Evolutionary conservation across 202 grass and related monocot species (phyloP).

Genomic region (Carex arenaria): DNA sequence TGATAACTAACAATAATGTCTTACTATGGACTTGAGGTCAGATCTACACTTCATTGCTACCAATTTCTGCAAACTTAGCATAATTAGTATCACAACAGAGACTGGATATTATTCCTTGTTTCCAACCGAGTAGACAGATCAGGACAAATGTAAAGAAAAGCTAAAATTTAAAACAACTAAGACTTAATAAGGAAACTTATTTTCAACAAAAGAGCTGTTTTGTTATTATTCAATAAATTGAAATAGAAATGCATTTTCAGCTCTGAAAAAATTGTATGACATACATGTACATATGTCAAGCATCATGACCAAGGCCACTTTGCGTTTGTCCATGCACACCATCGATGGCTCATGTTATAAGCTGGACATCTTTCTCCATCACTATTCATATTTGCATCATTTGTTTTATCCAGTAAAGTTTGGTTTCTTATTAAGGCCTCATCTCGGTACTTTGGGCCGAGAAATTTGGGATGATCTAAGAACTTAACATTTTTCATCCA

Average conservation of each 20-base stretch:
- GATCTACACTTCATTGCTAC: neutral
- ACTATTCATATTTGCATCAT: neutral
- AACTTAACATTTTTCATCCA: constrained; percentile 83
- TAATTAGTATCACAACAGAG: neutral
- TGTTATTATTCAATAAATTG: neutral
- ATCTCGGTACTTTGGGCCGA: constrained; percentile 39
- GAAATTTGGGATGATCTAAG: constrained; percentile 75
- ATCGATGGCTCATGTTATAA: constrained; percentile 24
- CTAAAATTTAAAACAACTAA: neutral
- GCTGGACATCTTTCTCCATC: neutral
- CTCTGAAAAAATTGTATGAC: neutral
- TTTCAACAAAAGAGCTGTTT: neutral
- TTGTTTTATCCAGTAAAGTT: constrained; percentile 19
- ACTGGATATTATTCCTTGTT: neutral
- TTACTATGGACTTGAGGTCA: neutral
- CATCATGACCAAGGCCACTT: constrained; percentile 79
- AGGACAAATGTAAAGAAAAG: neutral
- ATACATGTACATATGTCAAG: neutral
- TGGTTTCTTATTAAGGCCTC: constrained; percentile 54
- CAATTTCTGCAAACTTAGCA: neutral
- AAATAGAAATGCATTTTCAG: neutral
- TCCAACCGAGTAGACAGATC: neutral
- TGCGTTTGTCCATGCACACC: constrained; percentile 79
- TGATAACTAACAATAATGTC: neutral
- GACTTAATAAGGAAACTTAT: neutral